A percentile compares a stretch with the other conserved stretches of the same genome.
Conservation (phyloP, 2,329 filamentous ascomycete genomes). For the Parafenestella ontariensis region DNA sequence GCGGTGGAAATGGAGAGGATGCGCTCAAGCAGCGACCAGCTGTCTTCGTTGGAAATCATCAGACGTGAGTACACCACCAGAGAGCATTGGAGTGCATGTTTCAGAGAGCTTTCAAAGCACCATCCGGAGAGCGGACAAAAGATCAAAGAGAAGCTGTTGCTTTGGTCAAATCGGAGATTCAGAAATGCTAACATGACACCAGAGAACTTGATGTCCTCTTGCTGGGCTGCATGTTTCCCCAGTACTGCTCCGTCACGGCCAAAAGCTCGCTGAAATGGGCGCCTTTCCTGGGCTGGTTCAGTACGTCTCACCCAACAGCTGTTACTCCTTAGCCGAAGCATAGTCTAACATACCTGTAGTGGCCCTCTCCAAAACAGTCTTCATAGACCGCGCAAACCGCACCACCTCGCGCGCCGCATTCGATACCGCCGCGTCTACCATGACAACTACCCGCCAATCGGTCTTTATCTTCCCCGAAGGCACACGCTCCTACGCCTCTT, state of each 20-base stretch:
- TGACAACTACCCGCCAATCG: slow-evolving; percentile 69
- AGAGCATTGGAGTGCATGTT: background rate
- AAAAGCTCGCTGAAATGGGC: slow-evolving; percentile 82
- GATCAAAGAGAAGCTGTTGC: background rate
- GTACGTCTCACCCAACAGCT: slow-evolving; percentile 39
- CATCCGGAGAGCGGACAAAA: too few relatives aligned
- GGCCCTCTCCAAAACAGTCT: slow-evolving; percentile 83
- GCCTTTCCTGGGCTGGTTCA: slow-evolving; percentile 95
- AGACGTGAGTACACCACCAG: slow-evolving; percentile 63
- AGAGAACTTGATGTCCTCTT: slow-evolving; percentile 90
- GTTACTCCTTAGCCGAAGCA: background rate
- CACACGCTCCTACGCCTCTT: slow-evolving; percentile 85
- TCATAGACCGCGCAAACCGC: slow-evolving; percentile 90
- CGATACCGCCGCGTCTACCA: slow-evolving; percentile 80
- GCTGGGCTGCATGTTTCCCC: slow-evolving; percentile 87
- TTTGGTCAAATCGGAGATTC: background rate
- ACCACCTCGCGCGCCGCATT: slow-evolving; percentile 85
- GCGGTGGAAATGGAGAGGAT: slow-evolving; percentile 41
- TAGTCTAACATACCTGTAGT: slow-evolving; percentile 51
- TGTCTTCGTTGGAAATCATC: slow-evolving; percentile 93
- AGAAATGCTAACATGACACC: slow-evolving; percentile 17
- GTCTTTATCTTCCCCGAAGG: slow-evolving; percentile 93
- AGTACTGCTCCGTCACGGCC: slow-evolving; percentile 90
- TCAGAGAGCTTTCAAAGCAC: background rate
- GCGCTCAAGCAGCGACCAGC: slow-evolving; percentile 67